Base-by-base conservation (phyloP, 352 stramenopile species). In the Pelagophyceae sp. region DNA sequence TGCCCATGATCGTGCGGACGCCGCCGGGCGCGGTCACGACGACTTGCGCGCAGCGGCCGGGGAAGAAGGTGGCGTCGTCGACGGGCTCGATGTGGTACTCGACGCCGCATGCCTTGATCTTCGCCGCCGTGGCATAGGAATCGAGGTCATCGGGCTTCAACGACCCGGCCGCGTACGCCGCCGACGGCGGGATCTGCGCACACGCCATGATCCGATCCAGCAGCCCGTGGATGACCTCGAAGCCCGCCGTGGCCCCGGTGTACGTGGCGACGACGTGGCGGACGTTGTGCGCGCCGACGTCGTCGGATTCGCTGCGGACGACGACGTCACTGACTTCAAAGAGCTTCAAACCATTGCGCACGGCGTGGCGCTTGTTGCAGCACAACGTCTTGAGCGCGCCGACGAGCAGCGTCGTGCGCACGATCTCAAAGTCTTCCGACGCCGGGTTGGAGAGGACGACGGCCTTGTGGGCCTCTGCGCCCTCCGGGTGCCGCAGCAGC, bases 291-390 rank as follows among this genome's bases (percentile, higher is more conserved):
- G 96, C 94, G 70, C 96, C 96, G 11, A 98, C 93, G 78, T 95
- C 91, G 35, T 91, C 90, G 1, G 87, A 88, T 33, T 90, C 86
- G 37, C 99, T 95, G 27, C 95, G 87, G 29, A 98, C 71, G n/a
- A 99, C 95, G 0, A 99, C 96, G 83, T 99, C 97, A 80, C 91
- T 98, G 75, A 99, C 90, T 86, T 99, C 96, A 84, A 99, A 99
- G 38, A 99, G 87, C 84, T 98, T 98, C 67, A 99, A 90, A 0
- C 96, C 96, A 32, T 96, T 89, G 76, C 96, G 97, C 78, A 99
- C 95, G 74, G 90, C 94, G 83, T 95, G 91, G 35, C 86, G 89
- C 86, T 98, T 98, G 88, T 99, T 99, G 88, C 98, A 96, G 82
- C 97, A 92, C 58, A 99, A 90, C 37, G 95, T 99, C 87, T 99